phyloP scores from a whole-genome alignment of 768 basidiomycete genomes.

The Megacollybia marginata region DNA sequence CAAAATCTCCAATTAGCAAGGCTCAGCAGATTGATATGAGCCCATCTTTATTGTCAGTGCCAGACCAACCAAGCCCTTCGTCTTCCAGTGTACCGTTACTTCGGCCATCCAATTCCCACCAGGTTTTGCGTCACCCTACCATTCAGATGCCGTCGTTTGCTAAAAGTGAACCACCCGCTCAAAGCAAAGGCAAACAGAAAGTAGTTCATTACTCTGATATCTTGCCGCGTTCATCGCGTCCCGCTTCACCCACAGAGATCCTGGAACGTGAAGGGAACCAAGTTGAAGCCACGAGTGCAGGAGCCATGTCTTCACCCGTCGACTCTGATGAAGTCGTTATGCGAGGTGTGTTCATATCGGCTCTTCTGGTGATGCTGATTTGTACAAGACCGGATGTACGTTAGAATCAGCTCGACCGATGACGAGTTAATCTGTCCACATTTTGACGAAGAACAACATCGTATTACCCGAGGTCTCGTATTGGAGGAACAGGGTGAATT shows the following conservation, averaged over 20 bases:
- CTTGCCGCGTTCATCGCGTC: constrained; percentile 11
- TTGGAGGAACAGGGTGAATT: constrained; percentile 76
- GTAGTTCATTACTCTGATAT: constrained; percentile 33
- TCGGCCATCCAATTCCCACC: background rate
- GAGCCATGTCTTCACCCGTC: constrained; percentile 32
- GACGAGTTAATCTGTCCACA: constrained; percentile 35
- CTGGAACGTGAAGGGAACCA: constrained; percentile 52
- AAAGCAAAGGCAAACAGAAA: constrained; percentile 17
- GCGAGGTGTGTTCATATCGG: constrained; percentile 48
- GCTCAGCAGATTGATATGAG: background rate
- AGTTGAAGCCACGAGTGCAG: constrained; percentile 58
- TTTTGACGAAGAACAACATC: constrained; percentile 66
- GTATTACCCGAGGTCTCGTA: constrained; percentile 50
- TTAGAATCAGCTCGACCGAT: constrained; percentile 63
- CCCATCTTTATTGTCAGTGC: constrained; percentile 6
- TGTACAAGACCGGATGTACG: constrained; percentile 79
- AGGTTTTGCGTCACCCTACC: constrained; percentile 6
- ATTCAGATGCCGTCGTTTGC: constrained; percentile 9
- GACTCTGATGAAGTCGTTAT: constrained; percentile 45
- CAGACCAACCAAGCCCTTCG: constrained; percentile 3
- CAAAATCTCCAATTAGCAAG: no score
- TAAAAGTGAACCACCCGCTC: constrained; percentile 10
- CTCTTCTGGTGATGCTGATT: constrained; percentile 10
- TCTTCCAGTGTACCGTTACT: constrained; percentile 1
- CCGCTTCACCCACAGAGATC: constrained; percentile 56